Percentiles rank a stretch among this genome's conserved stretches.
These are phyloP conservation scores for Zostera marina DNA, from an alignment of 116 monocot genomes.

Conservation along the genomic window DNA sequence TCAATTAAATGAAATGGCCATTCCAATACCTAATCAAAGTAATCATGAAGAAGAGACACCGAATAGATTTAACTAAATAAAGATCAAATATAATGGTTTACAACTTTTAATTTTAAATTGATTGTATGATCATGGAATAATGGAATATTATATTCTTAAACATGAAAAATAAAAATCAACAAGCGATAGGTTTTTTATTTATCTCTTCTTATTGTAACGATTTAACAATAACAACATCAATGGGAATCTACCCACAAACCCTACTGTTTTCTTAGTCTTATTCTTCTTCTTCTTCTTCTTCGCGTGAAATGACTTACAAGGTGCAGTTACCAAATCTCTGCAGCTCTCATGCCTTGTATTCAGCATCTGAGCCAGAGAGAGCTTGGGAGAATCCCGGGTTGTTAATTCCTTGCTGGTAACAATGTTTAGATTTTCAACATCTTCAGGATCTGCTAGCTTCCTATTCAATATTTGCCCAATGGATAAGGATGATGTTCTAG, in stretches of 20 bases:
- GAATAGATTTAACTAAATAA: too few relatives aligned
- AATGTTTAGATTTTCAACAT: constrained; percentile 5
- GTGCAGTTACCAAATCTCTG: constrained; percentile 10
- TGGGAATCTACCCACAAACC: constrained; percentile 28
- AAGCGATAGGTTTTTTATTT: constrained; percentile 32
- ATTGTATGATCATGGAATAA: too few relatives aligned
- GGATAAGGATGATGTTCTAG: constrained; percentile 33
- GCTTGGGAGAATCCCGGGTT: constrained; percentile 6
- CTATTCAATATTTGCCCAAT: constrained; percentile 87
- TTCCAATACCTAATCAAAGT: too few relatives aligned
- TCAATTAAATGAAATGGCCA: too few relatives aligned
- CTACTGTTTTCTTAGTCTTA: constrained; percentile 60
- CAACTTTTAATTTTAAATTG: too few relatives aligned
- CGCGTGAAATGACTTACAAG: constrained; percentile 12
- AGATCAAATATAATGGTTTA: too few relatives aligned
- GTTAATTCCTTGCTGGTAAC: constrained; percentile 3
- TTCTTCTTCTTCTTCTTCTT: constrained; percentile 42
- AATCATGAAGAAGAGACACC: too few relatives aligned
- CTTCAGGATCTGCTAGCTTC: constrained; percentile 59
- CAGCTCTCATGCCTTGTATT: constrained; percentile 20
- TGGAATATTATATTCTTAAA: too few relatives aligned
- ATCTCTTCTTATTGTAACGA: constrained; percentile 26
- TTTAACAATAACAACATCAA: constrained; percentile 41
- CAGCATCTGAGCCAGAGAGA: constrained; percentile 75
- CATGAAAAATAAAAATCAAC: too few relatives aligned